Evolutionary conservation across 495 filamentous ascomycete species (phyloP), one percentile per base, ranked within the genome.

Genomic region (Penicillium bovifimosum): DNA sequence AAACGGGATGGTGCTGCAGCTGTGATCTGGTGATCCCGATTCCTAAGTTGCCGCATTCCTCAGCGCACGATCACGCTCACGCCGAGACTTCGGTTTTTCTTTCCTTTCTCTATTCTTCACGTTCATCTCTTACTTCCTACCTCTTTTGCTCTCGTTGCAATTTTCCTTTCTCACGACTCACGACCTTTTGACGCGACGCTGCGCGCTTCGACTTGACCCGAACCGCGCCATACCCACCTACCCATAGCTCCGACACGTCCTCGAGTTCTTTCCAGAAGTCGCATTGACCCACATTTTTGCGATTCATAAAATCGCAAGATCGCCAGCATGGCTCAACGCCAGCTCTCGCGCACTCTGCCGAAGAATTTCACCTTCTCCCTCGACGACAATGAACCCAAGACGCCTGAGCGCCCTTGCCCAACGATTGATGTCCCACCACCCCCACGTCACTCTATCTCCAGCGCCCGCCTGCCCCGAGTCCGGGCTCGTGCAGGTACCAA

Each of bases 301-400:
- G 34, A 38, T 53, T 52, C 44, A 35, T 14, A 31, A 42, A 29
- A 20, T 43, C 32, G 49, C 42, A 53, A 49, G 36, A 56, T 43
- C 39, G 47, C 38, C 66, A 68, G 45, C 59, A 80, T 80, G 78
- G 66, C 73, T 52, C 66, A 66, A 58, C 66, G 67, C 60, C 76
- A 74, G 51, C 70, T 84, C 26, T 86, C 81, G 56, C 82, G 82
- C 50, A 84, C 82, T 11, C 76, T 86, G 29, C 83, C 83, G 18
- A 77, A 82, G 44, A 82, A 80, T 67, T 86, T 86, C 65, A 79
- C 74, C 20, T 85, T 84, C 56, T 75, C 82, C 65, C 81, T 79
- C 44, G 72, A 72, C 58, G 66, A 69, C 46, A 71, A 75, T 35
- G 67, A 73, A 41, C 84, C 84, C 29, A 80, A 68, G 58, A 86